phyloP scores from a whole-genome alignment of 2,329 filamentous ascomycete genomes.

The Cercospora nicotianae region DNA sequence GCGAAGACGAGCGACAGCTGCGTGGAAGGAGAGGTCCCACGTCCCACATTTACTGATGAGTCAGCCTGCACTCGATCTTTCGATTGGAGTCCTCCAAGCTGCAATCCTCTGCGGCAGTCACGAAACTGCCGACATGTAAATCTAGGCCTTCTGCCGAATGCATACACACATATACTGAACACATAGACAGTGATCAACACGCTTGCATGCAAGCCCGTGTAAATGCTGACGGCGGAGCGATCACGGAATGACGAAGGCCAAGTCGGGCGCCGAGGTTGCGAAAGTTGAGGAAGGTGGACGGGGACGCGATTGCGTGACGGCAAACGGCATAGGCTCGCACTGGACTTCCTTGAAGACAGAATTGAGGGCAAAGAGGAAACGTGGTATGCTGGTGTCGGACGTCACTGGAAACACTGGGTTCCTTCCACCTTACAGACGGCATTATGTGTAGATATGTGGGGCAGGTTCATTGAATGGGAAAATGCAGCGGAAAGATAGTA shows the following conservation, averaged over 20 bases:
- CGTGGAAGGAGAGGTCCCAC: neutral
- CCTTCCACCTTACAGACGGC: too few species aligned
- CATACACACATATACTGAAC: neutral
- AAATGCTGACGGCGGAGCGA: neutral
- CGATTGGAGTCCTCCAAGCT: neutral
- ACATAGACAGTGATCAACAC: neutral
- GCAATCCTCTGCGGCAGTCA: neutral
- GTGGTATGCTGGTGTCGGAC: neutral
- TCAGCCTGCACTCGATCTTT: neutral
- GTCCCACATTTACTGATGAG: neutral
- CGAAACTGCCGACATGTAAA: neutral
- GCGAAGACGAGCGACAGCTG: neutral
- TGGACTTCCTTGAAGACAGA: neutral
- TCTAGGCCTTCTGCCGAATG: neutral
- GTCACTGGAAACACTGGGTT: neutral
- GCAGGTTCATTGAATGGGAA: neutral
- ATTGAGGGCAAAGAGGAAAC: neutral
- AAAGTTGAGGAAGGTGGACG: neutral
- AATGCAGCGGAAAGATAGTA: neutral
- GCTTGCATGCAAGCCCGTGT: neutral
- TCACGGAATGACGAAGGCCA: conserved; percentile 3
- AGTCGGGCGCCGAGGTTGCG: neutral
- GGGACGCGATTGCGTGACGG: neutral
- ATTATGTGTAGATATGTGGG: too few species aligned
- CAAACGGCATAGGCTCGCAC: neutral